phyloP scores from a whole-genome alignment of 164 flowering plant genomes.

The Vitis rotundifolia region DNA sequence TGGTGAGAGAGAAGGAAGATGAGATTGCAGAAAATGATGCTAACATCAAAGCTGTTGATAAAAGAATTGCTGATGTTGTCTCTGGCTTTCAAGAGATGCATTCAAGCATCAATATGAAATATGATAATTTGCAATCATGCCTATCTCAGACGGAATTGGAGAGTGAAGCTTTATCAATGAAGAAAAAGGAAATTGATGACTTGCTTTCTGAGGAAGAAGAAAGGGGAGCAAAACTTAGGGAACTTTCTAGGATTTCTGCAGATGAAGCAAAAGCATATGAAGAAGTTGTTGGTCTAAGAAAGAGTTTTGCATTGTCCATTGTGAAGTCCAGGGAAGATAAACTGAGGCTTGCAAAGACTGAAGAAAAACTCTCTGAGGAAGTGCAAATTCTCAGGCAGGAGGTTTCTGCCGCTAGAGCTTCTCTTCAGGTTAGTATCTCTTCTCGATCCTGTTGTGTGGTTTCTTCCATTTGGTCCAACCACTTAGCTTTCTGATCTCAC shows the following conservation, averaged over 20 bases:
- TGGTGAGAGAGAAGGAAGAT: constrained; percentile 66
- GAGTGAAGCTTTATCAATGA: constrained; percentile 39
- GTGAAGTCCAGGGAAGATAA: constrained; percentile 56
- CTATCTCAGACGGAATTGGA: constrained; percentile 44
- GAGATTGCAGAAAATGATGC: constrained; percentile 66
- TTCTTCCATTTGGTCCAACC: background rate
- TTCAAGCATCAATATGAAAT: constrained; percentile 39
- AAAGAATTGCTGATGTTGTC: constrained; percentile 47
- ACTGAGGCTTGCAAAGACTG: constrained; percentile 56
- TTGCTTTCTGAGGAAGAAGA: constrained; percentile 40
- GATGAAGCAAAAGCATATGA: constrained; percentile 54
- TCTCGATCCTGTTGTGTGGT: background rate
- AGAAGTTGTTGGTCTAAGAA: constrained; percentile 51
- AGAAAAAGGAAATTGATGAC: constrained; percentile 59
- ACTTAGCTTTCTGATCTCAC: no score
- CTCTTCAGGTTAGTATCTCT: constrained; percentile 58
- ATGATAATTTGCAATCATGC: constrained; percentile 34
- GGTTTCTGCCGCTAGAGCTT: constrained; percentile 58
- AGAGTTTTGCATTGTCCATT: constrained; percentile 42
- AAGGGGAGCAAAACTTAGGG: constrained; percentile 43
- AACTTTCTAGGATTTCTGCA: constrained; percentile 45
- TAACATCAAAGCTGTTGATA: constrained; percentile 52
- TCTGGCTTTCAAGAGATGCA: constrained; percentile 53
- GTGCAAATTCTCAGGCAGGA: constrained; percentile 50
- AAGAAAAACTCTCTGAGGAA: constrained; percentile 57